These are phyloP conservation scores for Chionographis japonica DNA, from an alignment of 106 monocot genomes.

Conservation along the genomic window DNA sequence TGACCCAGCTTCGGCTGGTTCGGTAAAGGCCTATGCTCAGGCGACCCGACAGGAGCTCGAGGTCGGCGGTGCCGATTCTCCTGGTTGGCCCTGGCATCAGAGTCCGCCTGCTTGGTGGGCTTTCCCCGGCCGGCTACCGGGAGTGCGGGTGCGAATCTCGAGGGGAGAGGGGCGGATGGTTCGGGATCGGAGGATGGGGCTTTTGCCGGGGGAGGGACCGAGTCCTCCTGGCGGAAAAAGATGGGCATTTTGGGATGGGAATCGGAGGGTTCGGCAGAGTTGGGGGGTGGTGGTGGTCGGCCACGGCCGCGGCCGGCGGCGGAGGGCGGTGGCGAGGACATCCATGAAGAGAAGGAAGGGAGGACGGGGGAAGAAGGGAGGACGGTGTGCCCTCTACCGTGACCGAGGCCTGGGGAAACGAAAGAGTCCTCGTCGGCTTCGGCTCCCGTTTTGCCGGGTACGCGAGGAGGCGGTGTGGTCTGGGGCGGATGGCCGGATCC, in stretches of 20 bases:
- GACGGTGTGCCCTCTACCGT: constrained; percentile 15
- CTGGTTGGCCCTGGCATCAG: constrained; percentile 14
- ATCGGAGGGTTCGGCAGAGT: constrained; percentile 3
- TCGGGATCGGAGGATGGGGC: neutral
- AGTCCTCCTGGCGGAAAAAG: constrained; percentile 29
- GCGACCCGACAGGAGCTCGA: neutral
- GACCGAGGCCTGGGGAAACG: constrained; percentile 25
- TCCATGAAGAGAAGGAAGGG: constrained; percentile 12
- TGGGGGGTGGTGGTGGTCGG: neutral
- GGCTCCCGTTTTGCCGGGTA: constrained; percentile 11
- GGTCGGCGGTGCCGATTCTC: constrained; percentile 59
- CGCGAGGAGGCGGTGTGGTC: neutral
- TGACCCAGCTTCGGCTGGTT: constrained; percentile 17
- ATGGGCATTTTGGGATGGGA: constrained; percentile 31
- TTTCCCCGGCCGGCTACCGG: constrained; percentile 62
- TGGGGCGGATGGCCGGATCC: constrained; percentile 8
- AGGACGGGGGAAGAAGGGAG: constrained; percentile 15
- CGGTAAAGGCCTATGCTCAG: neutral
- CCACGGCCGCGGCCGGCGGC: constrained; percentile 1
- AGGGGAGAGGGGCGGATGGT: constrained; percentile 4
- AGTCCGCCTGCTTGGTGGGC: neutral
- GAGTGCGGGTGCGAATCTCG: constrained; percentile 9
- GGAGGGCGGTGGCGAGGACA: constrained; percentile 5
- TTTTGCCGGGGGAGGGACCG: neutral
- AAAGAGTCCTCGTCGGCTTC: constrained; percentile 1